These are phyloP conservation scores for Ophiocordyceps camponoti-saundersi DNA, from an alignment of 2,329 filamentous ascomycete species.

Conservation along the genomic window DNA sequence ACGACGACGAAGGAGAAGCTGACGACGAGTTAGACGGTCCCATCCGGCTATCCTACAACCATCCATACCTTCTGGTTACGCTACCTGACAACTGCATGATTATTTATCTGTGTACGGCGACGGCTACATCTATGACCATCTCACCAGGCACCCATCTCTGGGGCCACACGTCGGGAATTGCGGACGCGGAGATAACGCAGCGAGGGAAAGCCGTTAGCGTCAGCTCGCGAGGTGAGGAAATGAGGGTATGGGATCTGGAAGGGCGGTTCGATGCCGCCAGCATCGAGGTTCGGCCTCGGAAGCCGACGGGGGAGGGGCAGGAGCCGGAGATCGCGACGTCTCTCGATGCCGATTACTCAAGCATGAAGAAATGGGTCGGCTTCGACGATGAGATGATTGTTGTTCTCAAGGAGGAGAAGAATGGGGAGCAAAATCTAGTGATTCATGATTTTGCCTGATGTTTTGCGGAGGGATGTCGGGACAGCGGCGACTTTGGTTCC, in stretches of 20 bases:
- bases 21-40: slow-evolving; percentile 25
- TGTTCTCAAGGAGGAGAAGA: slow-evolving; percentile 53
- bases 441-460: slow-evolving; percentile 66
- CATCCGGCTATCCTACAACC: slow-evolving; percentile 50
- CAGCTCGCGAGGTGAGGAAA: slow-evolving; percentile 59
- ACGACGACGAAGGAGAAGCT: slow-evolving; percentile 1
- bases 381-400: slow-evolving; percentile 92
- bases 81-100: slow-evolving; percentile 79
- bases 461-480: too few relatives aligned
- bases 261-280: slow-evolving; percentile 41
- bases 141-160: slow-evolving; percentile 62
- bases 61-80: slow-evolving; percentile 73
- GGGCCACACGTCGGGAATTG: slow-evolving; percentile 84
- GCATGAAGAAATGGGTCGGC: slow-evolving; percentile 51
- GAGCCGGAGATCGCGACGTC: slow-evolving; percentile 2
- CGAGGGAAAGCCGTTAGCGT: slow-evolving; percentile 84
- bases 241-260: slow-evolving; percentile 82
- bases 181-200: slow-evolving; percentile 67
- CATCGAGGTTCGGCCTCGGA: slow-evolving; percentile 31
- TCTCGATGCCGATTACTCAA: slow-evolving; percentile 11
- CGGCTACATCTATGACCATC: slow-evolving; percentile 46
- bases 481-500: too few relatives aligned
- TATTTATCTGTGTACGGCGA: slow-evolving; percentile 66
- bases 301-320: slow-evolving; percentile 8
- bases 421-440: slow-evolving; percentile 55